Conservation (phyloP, 1,139 yeast species). For the Hemisphaericaspora subhashii region DNA sequence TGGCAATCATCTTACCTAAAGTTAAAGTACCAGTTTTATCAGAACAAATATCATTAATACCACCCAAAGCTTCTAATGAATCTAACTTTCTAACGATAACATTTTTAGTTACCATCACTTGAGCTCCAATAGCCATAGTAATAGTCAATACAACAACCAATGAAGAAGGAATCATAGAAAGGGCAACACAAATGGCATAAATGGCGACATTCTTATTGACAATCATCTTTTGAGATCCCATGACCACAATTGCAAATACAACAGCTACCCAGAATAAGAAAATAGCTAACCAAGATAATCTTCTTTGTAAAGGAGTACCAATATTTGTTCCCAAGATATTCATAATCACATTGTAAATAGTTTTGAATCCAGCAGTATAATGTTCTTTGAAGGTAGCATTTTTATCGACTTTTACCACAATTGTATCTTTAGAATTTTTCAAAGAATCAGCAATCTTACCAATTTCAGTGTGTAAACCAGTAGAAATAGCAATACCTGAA, state of each 20-base stretch:
- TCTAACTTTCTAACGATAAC: constrained; percentile 79
- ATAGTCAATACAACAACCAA: constrained; percentile 78
- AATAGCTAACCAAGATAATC: constrained; percentile 70
- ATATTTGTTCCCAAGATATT: constrained; percentile 70
- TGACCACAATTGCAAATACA: constrained; percentile 71
- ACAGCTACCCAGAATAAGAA: constrained; percentile 70
- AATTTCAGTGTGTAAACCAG: constrained; percentile 73
- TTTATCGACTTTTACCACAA: constrained; percentile 29
- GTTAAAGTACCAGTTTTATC: constrained; percentile 62
- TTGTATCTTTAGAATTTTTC: constrained; percentile 23
- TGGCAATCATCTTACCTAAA: constrained; percentile 76
- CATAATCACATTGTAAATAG: constrained; percentile 48
- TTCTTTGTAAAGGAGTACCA: constrained; percentile 76
- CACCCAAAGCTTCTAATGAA: constrained; percentile 77
- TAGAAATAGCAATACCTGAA: constrained; percentile 61
- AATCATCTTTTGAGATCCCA: constrained; percentile 71
- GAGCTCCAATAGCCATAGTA: constrained; percentile 86
- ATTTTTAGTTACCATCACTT: constrained; percentile 68
- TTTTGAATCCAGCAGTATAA: constrained; percentile 41
- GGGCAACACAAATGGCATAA: constrained; percentile 80
- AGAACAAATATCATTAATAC: constrained; percentile 78
- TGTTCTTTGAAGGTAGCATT: constrained; percentile 40
- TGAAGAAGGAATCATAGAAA: constrained; percentile 83
- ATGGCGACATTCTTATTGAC: constrained; percentile 75
- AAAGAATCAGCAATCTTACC: constrained; percentile 75